These are phyloP conservation scores for Aspergillus uvarum DNA, from an alignment of 2,329 filamentous ascomycete genomes.

Conservation along the genomic window DNA sequence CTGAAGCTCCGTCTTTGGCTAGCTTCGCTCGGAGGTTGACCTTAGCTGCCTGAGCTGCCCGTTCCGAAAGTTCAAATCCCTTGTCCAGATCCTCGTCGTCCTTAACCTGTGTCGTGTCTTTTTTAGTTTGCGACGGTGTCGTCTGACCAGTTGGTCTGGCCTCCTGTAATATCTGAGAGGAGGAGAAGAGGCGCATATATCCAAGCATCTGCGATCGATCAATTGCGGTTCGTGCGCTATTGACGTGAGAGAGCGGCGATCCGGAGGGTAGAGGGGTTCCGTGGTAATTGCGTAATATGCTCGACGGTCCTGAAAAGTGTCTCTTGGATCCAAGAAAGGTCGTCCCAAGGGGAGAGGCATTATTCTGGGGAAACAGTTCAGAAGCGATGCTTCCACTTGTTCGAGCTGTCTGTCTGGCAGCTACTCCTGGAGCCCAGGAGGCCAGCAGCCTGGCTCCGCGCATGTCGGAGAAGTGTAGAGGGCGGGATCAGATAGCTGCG, in stretches of 20 bases:
- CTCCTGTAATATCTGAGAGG: constrained; percentile 29
- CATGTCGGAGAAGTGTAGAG: constrained; percentile 36
- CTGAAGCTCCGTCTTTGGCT: constrained; percentile 69
- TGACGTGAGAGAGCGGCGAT: constrained; percentile 18
- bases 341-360: neutral
- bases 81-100: constrained; percentile 57
- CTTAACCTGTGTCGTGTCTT: constrained; percentile 39
- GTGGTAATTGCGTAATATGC: constrained; percentile 20
- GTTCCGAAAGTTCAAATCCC: constrained; percentile 73
- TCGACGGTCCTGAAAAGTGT: constrained; percentile 26
- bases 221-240: constrained; percentile 7
- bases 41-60: constrained; percentile 80
- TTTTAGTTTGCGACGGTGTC: constrained; percentile 23
- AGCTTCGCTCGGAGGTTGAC: constrained; percentile 85
- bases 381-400: constrained; percentile 18
- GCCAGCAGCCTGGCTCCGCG: constrained; percentile 43
- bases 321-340: constrained; percentile 16
- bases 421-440: constrained; percentile 34
- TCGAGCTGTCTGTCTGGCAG: constrained; percentile 26
- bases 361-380: constrained; percentile 19
- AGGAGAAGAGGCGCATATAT: constrained; percentile 27
- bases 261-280: constrained; percentile 17
- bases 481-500: constrained; percentile 24
- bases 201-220: neutral
- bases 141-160: constrained; percentile 22